Evolutionary conservation across 305 asterid species (phyloP), one percentile per base, ranked within the genome.

Genomic region (Striga hermonthica): DNA sequence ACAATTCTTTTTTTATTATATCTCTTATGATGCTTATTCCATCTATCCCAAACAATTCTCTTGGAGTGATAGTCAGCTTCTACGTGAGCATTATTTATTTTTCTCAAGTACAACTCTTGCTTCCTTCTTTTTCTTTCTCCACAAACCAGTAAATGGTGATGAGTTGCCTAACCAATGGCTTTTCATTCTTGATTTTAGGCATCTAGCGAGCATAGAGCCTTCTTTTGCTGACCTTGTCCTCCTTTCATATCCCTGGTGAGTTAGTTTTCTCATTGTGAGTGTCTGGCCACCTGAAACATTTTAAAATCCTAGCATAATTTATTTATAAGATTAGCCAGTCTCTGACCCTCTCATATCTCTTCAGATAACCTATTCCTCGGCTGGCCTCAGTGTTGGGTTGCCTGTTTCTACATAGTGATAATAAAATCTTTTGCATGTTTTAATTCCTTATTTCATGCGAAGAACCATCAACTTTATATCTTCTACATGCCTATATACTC

Each of bases 121-220:
- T 65, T 68, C 31, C 62, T 49, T 52, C 62, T 62, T 39, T 59
- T 59, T 28, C 59, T 43, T 60, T 57, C 69, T 72, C 73, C 66
- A 22, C 54, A 44, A 53, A 40, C 65, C 62, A 47, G 71, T 67
- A 40, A 52, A 49, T 75, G 55, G 74, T 64, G 55, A 38, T 80
- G 72, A 74, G 31, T 73, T 73, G 62, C 84, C 96, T 92, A 85
- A 92, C 88, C 78, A 49, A 35, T 72, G 78, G 72, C 73, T 79
- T 78, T 79, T 84, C 74, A 35, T 84, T 82, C 84, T 52, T 84
- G 84, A 79, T 82, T 22, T 80, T 89, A 91, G 98, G 89, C 89
- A 89, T 89, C 95, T 91, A 91, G 83, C 85, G 75, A 74, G 31
- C 80, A 80, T 91, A 89, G 95, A 81, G 83, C 62, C 80, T 73